Evolutionary conservation across 768 basidiomycete genomes (phyloP).

Genomic region (Rickenella mellea): DNA sequence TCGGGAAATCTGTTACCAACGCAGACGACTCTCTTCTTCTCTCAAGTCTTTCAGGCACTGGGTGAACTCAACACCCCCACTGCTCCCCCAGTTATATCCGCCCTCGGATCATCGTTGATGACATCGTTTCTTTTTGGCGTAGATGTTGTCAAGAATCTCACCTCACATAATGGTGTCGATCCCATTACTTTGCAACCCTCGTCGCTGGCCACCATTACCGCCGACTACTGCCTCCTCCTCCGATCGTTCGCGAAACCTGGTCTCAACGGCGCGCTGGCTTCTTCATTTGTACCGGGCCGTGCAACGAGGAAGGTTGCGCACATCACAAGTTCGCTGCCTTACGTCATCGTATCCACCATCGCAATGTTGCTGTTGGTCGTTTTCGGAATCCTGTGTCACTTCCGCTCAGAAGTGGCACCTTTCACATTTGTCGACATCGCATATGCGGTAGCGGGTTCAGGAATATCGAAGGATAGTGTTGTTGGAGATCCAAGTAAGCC

Average conservation of each 20-base stretch:
- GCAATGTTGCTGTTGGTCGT: too few relatives aligned
- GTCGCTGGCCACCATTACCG: slow-evolving; percentile 11
- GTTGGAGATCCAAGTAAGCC: too few relatives aligned
- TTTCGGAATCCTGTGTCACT: slow-evolving; percentile 17
- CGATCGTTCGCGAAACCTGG: slow-evolving; percentile 12
- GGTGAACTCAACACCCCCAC: too few relatives aligned
- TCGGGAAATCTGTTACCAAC: too few relatives aligned
- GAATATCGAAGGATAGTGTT: too few relatives aligned
- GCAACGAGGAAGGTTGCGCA: slow-evolving; percentile 13
- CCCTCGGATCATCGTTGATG: slow-evolving; percentile 14
- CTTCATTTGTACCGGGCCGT: slow-evolving; percentile 20
- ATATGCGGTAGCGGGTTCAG: slow-evolving; percentile 14
- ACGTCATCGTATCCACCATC: slow-evolving; percentile 16
- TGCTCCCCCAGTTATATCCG: slow-evolving; percentile 15
- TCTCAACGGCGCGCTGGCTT: slow-evolving; percentile 15
- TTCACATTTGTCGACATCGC: slow-evolving; percentile 17
- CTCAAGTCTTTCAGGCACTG: slow-evolving; percentile 7
- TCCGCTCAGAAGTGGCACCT: slow-evolving; percentile 12
- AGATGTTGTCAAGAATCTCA: slow-evolving; percentile 9
- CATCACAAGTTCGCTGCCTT: slow-evolving; percentile 18
- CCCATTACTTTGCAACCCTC: slow-evolving; percentile 4
- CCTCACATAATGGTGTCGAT: slow-evolving; percentile 4
- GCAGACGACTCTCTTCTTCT: slow-evolving; percentile 12
- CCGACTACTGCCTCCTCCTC: slow-evolving; percentile 12
- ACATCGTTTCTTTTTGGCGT: background rate